A percentile compares a stretch with the other conserved stretches of the same genome.
phyloP scores from a whole-genome alignment of 176 grass and related monocot species.

The Bothriochloa decipiens region DNA sequence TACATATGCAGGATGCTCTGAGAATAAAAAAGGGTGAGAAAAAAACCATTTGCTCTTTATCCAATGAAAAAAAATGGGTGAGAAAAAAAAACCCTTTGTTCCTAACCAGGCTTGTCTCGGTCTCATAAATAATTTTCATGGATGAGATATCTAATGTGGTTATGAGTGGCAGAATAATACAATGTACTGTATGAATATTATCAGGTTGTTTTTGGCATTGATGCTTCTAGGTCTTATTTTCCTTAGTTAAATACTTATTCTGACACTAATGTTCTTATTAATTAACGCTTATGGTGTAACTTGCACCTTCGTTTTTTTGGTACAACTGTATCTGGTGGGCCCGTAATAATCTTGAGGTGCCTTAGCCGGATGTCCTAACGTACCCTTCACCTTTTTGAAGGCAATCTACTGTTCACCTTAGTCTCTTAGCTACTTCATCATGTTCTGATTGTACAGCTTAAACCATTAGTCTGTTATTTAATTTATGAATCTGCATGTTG shows the following conservation, averaged over 20 bases:
- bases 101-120: not conserved
- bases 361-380: not conserved
- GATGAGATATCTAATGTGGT: conserved; percentile 18
- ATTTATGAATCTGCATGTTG: not conserved
- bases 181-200: conserved; percentile 21
- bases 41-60: no score
- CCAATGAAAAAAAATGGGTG: no score
- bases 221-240: not conserved
- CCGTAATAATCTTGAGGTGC: conserved; percentile 6
- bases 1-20: no score
- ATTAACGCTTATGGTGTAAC: conserved; percentile 6
- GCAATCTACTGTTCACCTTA: not conserved
- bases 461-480: not conserved
- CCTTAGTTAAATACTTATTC: no score
- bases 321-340: not conserved
- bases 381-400: not conserved
- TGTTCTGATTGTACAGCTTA: not conserved
- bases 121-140: conserved; percentile 4
- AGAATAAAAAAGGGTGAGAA: no score
- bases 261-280: not conserved
- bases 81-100: no score
- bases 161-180: conserved; percentile 6
- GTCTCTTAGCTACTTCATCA: not conserved
- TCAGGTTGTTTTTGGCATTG: conserved; percentile 7
- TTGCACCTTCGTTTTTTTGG: not conserved